Evolutionary conservation across 208 protist species (phyloP).

Genomic region (Crithidia mellificae): DNA sequence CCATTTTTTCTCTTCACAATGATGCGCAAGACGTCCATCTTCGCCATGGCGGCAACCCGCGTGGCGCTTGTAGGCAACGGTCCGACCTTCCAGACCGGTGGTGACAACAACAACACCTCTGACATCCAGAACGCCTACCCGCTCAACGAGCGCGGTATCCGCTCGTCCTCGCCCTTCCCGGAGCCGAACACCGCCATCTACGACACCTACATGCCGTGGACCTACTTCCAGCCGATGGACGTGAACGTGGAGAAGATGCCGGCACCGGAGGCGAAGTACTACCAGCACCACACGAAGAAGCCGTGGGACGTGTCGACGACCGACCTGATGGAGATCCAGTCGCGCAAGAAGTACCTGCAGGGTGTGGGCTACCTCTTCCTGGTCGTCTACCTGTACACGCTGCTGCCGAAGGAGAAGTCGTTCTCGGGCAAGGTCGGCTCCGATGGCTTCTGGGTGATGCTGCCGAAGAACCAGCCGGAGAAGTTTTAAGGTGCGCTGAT

Average conservation of each 20-base stretch:
- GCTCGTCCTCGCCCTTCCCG: constrained; percentile 85
- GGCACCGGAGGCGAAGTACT: constrained; percentile 88
- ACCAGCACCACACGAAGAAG: constrained; percentile 86
- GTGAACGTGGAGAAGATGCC: constrained; percentile 85
- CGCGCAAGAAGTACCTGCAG: constrained; percentile 88
- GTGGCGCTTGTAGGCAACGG: constrained; percentile 84
- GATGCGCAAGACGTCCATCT: constrained; percentile 81
- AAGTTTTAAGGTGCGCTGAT: constrained; percentile 67
- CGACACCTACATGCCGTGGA: constrained; percentile 88
- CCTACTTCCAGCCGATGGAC: constrained; percentile 91
- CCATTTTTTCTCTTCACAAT: constrained; percentile 32
- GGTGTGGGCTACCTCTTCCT: constrained; percentile 66
- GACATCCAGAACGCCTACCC: constrained; percentile 85
- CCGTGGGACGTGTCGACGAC: constrained; percentile 89
- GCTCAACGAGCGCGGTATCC: constrained; percentile 83
- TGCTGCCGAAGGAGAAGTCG: constrained; percentile 93
- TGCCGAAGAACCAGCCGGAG: constrained; percentile 87
- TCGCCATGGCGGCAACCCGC: constrained; percentile 67
- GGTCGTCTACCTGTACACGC: constrained; percentile 82
- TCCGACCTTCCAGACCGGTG: constrained; percentile 85
- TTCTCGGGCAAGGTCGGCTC: constrained; percentile 82
- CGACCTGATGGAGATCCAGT: constrained; percentile 88
- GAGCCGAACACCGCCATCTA: constrained; percentile 92
- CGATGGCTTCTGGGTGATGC: constrained; percentile 82
- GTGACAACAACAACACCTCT: constrained; percentile 82